These are phyloP conservation scores for Chenopodium formosanum DNA, from an alignment of 148 eudicot species.

Conservation along the genomic window DNA sequence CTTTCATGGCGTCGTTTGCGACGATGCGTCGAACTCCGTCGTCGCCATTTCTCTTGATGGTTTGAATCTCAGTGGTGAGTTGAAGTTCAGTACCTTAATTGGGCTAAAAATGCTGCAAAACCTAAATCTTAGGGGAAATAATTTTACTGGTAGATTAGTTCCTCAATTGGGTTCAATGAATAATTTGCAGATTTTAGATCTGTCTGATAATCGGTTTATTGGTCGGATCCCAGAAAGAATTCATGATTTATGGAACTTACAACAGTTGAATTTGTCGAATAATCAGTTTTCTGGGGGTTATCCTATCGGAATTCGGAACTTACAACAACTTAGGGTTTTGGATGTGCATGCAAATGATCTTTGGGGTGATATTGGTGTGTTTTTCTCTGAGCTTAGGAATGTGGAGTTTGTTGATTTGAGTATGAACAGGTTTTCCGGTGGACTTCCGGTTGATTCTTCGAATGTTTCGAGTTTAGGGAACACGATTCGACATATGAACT, in stretches of 20 bases:
- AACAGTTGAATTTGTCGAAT: conserved; percentile 61
- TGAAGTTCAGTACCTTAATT: conserved; percentile 60
- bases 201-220: conserved; percentile 59
- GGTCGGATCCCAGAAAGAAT: conserved; percentile 73
- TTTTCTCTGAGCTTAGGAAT: conserved; percentile 58
- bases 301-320: conserved; percentile 55
- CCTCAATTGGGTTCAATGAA: conserved; percentile 60
- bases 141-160: conserved; percentile 62
- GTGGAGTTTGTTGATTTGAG: conserved; percentile 79
- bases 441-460: conserved; percentile 30
- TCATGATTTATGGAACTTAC: conserved; percentile 63
- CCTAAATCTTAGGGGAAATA: conserved; percentile 61
- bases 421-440: conserved; percentile 59
- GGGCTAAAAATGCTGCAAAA: conserved; percentile 44
- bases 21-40: conserved; percentile 35
- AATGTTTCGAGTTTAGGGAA: conserved; percentile 65
- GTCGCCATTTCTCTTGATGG: conserved; percentile 48
- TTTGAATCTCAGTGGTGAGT: conserved; percentile 58
- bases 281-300: conserved; percentile 61
- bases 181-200: conserved; percentile 61
- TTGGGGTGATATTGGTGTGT: conserved; percentile 53
- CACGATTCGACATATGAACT: conserved; percentile 58
- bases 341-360: conserved; percentile 63
- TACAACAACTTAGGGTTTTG: conserved; percentile 67
- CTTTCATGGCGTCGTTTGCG: conserved; percentile 64